Base-by-base conservation (phyloP, 768 basidiomycete genomes). In the Podaxis sp. region DNA sequence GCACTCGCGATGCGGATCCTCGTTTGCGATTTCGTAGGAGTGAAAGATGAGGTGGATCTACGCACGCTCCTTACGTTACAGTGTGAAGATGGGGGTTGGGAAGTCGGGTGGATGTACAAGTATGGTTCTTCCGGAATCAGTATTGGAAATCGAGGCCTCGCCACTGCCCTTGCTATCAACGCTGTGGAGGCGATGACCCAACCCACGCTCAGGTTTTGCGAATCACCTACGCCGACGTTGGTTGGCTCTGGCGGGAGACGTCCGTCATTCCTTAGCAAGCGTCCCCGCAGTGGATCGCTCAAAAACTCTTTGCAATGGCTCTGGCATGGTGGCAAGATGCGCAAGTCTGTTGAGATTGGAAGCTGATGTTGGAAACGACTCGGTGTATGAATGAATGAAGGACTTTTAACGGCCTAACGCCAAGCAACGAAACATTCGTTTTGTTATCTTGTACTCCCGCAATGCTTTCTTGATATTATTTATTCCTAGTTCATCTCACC, bases 1-100 rank as follows among this genome's bases (percentile, higher is more conserved):
- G 82, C 82, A 5, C 78, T 86, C 1, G 80, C 83, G 0, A 83
- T 85, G 82, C 83, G 85, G 0, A 75, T 87, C 52, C 64, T 83
- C 19, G 79, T 78, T 0, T 80, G 80, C 43, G 70, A 74, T 1
- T 72, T 69, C 11, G 72, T 81, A 12, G 82, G 78, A 5, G 55
- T 84, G 17, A 66, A 68, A 27, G 73, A 82, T 66, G 73, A 79
- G 15, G 70, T 77, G 1, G 85, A 86, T 67, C 64, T 83, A 7
- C 71, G 75, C 7, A 67, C 71, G 19, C 76, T 87, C 7, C 74
- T 82, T 2, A 68, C 75, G 4, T 67, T 83, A 62, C 85, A 86
- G 65, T 73, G 73, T 59, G 80, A 80, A 62, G 85, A 86, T 65
- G 85, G 85, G 17, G 80, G 82, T 3, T 87, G 82, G 82, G 78